Conservation (phyloP, 2,329 filamentous ascomycete species). For the Colletotrichum sp. region DNA sequence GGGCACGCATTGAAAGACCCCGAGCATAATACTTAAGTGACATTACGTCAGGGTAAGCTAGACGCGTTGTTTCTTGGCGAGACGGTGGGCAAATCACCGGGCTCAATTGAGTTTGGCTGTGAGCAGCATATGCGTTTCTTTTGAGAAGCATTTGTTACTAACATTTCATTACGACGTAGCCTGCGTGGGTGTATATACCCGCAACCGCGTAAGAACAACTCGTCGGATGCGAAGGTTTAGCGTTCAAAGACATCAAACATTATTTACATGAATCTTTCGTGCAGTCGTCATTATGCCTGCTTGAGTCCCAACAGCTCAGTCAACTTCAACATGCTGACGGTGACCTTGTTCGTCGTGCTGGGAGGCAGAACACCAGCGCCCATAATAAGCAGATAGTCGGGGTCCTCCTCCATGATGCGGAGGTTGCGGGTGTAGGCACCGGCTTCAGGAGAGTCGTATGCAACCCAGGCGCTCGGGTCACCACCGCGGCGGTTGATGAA, state of each 20-base stretch:
- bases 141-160: not conserved
- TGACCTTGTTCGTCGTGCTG: constrained; percentile 48
- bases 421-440: constrained; percentile 41
- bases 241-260: not conserved
- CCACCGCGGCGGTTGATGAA: constrained; percentile 47
- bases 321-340: constrained; percentile 36
- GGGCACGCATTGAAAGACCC: not conserved
- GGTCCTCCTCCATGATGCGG: constrained; percentile 36
- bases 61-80: not conserved
- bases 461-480: constrained; percentile 39
- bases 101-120: not conserved
- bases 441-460: constrained; percentile 36
- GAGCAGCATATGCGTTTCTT: not conserved
- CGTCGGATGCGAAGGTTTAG: accelerated
- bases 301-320: constrained; percentile 24
- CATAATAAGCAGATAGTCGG: constrained; percentile 43
- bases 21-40: not conserved
- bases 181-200: not conserved
- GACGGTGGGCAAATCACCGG: not conserved
- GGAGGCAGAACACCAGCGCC: constrained; percentile 50
- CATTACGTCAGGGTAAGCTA: not conserved
- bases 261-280: not conserved
- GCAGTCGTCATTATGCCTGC: not conserved
- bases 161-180: not conserved
- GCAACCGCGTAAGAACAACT: not conserved